Conservation (phyloP, 257 asterid species). For the Nicotiana otophora region DNA sequence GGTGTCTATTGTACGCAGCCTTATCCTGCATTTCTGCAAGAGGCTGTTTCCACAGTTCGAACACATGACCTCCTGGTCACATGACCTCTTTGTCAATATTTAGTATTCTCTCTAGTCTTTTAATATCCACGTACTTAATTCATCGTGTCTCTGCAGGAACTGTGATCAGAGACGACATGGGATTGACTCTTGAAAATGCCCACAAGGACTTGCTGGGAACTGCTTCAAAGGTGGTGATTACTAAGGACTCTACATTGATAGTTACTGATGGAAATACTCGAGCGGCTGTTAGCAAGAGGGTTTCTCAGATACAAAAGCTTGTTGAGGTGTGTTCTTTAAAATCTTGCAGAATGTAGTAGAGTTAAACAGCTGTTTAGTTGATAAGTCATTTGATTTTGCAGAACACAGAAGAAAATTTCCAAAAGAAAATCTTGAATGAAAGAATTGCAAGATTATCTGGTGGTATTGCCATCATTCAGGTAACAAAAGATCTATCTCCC, state of each 20-base stretch:
- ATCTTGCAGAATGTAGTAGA: not conserved
- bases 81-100: too few species aligned
- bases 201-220: slow-evolving; percentile 52
- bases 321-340: slow-evolving; percentile 43
- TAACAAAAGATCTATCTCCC: slow-evolving; percentile 10
- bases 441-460: slow-evolving; percentile 82
- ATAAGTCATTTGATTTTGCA: slow-evolving; percentile 20
- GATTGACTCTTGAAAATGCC: slow-evolving; percentile 61
- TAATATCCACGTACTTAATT: not conserved
- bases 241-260: slow-evolving; percentile 68
- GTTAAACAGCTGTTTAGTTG: not conserved
- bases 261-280: slow-evolving; percentile 64
- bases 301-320: slow-evolving; percentile 56
- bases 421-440: slow-evolving; percentile 63
- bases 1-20: too few species aligned
- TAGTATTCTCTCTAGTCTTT: not conserved
- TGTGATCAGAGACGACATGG: slow-evolving; percentile 75
- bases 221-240: slow-evolving; percentile 66
- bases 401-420: slow-evolving; percentile 70
- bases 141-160: slow-evolving; percentile 37
- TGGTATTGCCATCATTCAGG: slow-evolving; percentile 76
- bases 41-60: too few species aligned
- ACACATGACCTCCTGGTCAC: too few species aligned
- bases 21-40: too few species aligned
- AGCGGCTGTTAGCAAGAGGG: slow-evolving; percentile 51